Conservation (phyloP, 1,284 basidiomycete species). For the Sparassis latifolia region DNA sequence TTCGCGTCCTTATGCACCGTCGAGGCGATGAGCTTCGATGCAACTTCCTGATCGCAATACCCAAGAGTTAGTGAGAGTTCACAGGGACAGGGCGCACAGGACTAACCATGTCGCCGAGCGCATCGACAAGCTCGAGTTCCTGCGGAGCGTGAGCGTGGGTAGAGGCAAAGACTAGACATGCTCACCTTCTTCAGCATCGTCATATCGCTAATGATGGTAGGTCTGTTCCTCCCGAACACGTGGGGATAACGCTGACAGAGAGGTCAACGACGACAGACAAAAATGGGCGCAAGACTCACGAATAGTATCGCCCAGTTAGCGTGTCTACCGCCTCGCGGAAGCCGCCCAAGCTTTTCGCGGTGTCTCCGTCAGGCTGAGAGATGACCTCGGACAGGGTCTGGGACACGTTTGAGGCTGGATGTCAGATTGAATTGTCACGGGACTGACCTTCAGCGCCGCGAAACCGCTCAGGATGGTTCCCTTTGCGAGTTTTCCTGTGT, state of each 20-base stretch:
- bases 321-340: constrained; percentile 35
- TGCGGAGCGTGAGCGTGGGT: constrained; percentile 12
- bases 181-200: constrained; percentile 37
- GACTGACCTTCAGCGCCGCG: constrained; percentile 44
- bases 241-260: constrained; percentile 48
- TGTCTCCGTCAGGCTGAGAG: constrained; percentile 36
- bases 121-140: constrained; percentile 63
- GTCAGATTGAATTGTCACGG: not conserved
- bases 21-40: constrained; percentile 49
- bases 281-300: constrained; percentile 30
- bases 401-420: too few relatives aligned
- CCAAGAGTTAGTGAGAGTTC: too few relatives aligned
- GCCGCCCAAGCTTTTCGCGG: constrained; percentile 32
- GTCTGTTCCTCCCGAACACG: constrained; percentile 48
- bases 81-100: not conserved
- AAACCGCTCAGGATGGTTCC: constrained; percentile 53
- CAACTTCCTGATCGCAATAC: constrained; percentile 38
- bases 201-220: constrained; percentile 37
- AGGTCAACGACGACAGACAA: not conserved
- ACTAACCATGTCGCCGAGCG: constrained; percentile 54
- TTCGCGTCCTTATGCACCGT: constrained; percentile 30
- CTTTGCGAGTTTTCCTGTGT: constrained; percentile 48
- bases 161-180: constrained; percentile 1
- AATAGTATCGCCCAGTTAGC: constrained; percentile 52
- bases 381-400: constrained; percentile 51